These are phyloP conservation scores for Cladorrhinum sp. DNA, from an alignment of 2,329 filamentous ascomycete species.

Conservation along the genomic window DNA sequence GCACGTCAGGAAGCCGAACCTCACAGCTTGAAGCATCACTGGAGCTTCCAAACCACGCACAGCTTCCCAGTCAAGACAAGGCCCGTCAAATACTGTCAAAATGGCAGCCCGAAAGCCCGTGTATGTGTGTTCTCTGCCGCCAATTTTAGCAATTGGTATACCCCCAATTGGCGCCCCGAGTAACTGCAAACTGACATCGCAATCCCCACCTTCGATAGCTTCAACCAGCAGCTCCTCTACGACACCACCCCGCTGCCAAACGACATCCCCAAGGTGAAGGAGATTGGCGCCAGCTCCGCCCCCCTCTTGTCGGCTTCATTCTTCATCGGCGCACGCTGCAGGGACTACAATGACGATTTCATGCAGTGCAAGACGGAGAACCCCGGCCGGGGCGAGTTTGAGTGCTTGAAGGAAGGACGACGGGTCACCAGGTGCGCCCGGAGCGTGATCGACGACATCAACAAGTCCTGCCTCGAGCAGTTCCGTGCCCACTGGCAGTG, in stretches of 20 bases:
- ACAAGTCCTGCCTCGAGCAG: constrained; percentile 86
- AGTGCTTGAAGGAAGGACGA: constrained; percentile 94
- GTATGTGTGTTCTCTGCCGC: constrained; percentile 39
- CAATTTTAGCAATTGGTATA: constrained; percentile 18
- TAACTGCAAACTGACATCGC: constrained; percentile 9
- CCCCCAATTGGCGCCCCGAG: background rate
- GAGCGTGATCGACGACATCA: constrained; percentile 96
- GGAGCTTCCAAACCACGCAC: constrained; percentile 29
- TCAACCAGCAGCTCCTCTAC: constrained; percentile 89
- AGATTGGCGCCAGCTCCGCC: constrained; percentile 89
- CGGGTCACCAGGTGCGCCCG: constrained; percentile 95
- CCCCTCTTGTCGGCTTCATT: constrained; percentile 88
- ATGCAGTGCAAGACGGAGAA: constrained; percentile 99
- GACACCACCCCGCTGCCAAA: constrained; percentile 95
- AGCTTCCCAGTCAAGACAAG: constrained; percentile 24
- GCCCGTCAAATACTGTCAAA: constrained; percentile 39
- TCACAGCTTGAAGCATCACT: constrained; percentile 20
- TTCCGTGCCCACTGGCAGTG: constrained; percentile 96
- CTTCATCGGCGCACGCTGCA: constrained; percentile 96
- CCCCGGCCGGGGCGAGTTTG: constrained; percentile 83
- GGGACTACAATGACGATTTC: constrained; percentile 95
- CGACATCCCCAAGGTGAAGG: constrained; percentile 86
- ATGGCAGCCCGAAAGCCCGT: constrained; percentile 61
- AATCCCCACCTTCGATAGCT: constrained; percentile 53
- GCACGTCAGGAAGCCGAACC: constrained; percentile 24